These are phyloP conservation scores for Paraphoma sp. DNA, from an alignment of 2,329 filamentous ascomycete genomes.

Conservation along the genomic window DNA sequence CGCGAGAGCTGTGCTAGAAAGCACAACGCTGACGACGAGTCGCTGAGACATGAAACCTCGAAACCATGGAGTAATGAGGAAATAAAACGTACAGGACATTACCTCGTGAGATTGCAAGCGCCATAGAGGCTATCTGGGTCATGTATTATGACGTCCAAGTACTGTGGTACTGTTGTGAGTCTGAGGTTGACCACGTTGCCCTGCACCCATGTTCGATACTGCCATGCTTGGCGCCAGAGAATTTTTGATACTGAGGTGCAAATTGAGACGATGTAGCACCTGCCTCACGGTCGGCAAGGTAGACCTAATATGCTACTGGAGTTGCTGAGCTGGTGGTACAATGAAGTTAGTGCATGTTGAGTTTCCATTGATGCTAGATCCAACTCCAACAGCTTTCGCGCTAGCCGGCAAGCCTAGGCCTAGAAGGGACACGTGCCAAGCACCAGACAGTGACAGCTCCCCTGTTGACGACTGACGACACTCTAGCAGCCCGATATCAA, in stretches of 20 bases:
- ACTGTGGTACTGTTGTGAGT: too few species aligned
- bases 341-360: slow-evolving; percentile 11
- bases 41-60: too few species aligned
- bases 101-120: neutral
- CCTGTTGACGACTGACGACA: slow-evolving; percentile 13
- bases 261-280: too few species aligned
- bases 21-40: too few species aligned
- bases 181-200: too few species aligned
- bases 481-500: neutral
- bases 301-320: neutral
- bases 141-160: too few species aligned
- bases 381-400: slow-evolving; percentile 1
- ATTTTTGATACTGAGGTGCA: neutral
- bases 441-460: slow-evolving; percentile 20
- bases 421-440: slow-evolving; percentile 7
- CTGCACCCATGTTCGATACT: neutral
- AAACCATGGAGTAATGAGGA: too few species aligned
- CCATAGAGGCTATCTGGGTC: too few species aligned
- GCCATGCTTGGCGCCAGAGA: neutral
- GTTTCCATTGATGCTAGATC: slow-evolving; percentile 3
- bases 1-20: too few species aligned
- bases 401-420: neutral
- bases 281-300: neutral
- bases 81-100: neutral
- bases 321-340: slow-evolving; percentile 16